Evolutionary conservation across 83 land plant species (phyloP).

Genomic region (Larix sibirica): DNA sequence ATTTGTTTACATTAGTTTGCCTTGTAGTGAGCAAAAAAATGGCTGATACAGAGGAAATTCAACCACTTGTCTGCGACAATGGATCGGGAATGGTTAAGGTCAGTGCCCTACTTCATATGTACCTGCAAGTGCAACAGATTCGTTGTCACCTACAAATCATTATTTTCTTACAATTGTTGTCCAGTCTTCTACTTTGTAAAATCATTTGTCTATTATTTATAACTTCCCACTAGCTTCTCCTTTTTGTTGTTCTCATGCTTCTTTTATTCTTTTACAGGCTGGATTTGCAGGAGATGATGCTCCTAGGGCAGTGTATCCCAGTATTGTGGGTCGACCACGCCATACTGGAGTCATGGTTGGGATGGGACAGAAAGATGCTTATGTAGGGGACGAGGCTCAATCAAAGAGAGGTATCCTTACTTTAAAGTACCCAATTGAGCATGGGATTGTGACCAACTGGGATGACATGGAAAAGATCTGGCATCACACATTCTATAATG

Average conservation of each 20-base stretch:
- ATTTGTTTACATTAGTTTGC: too few relatives aligned
- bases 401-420: slow-evolving; percentile 31
- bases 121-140: too few relatives aligned
- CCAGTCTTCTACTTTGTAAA: too few relatives aligned
- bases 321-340: slow-evolving; percentile 33
- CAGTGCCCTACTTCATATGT: background rate
- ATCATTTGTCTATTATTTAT: too few relatives aligned
- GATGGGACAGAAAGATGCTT: slow-evolving; percentile 33
- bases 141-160: too few relatives aligned
- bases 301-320: slow-evolving; percentile 37
- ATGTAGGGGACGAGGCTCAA: slow-evolving; percentile 30
- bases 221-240: too few relatives aligned
- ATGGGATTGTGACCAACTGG: slow-evolving; percentile 28
- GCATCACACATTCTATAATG: slow-evolving; percentile 21
- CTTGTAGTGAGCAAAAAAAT: background rate
- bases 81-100: slow-evolving; percentile 58
- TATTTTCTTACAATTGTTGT: too few relatives aligned
- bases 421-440: slow-evolving; percentile 8
- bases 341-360: slow-evolving; percentile 26
- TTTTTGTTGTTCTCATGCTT: too few relatives aligned
- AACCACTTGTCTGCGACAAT: slow-evolving; percentile 53
- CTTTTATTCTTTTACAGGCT: slow-evolving; percentile 15
- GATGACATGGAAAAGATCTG: slow-evolving; percentile 24
- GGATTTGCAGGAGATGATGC: slow-evolving; percentile 45
- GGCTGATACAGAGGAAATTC: slow-evolving; percentile 41